Percentiles rank a stretch among this genome's conserved stretches.
Conservation (phyloP, 2,329 filamentous ascomycete genomes). For the Phialophora macrospora region DNA sequence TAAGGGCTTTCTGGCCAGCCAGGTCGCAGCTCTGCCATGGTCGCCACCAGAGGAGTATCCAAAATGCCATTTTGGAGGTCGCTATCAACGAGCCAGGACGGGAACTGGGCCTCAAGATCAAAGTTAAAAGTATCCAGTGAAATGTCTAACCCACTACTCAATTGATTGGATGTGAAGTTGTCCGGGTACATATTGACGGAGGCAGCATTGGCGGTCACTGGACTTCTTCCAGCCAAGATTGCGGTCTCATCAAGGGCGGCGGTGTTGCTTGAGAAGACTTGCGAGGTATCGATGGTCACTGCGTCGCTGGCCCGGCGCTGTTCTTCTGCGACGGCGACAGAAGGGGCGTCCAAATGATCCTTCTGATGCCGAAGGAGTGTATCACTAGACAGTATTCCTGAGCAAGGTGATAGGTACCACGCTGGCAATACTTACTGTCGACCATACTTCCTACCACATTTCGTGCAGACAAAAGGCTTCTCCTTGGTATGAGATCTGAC, state of each 20-base stretch:
- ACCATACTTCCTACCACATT: slow-evolving; percentile 35
- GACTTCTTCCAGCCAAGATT: slow-evolving; percentile 2
- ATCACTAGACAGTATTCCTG: slow-evolving; percentile 25
- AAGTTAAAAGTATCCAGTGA: slow-evolving; percentile 28
- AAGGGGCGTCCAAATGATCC: slow-evolving; percentile 25
- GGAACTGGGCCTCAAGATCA: slow-evolving; percentile 33
- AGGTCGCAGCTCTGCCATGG: slow-evolving; percentile 32
- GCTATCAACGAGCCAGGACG: slow-evolving; percentile 32
- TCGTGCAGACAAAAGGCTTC: slow-evolving; percentile 41
- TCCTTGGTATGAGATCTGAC: slow-evolving; percentile 44
- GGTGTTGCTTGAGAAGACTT: slow-evolving; percentile 8
- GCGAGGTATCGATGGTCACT: slow-evolving; percentile 4
- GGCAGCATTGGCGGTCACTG: slow-evolving; percentile 4
- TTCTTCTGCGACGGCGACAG: slow-evolving; percentile 4
- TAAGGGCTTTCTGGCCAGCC: slow-evolving; percentile 31
- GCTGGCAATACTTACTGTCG: slow-evolving; percentile 29
- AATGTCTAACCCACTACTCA: slow-evolving; percentile 19
- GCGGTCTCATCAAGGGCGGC: slow-evolving; percentile 5
- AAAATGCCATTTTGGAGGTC: slow-evolving; percentile 31
- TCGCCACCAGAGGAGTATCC: slow-evolving; percentile 31
- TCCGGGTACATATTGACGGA: slow-evolving; percentile 18
- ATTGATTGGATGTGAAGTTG: slow-evolving; percentile 10
- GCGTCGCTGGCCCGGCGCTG: not conserved
- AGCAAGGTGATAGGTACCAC: not conserved
- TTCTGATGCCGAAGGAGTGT: slow-evolving; percentile 35